Conservation (phyloP, 371 early-diverging fungal species). For the Amoeboaphelidium occidentale region DNA sequence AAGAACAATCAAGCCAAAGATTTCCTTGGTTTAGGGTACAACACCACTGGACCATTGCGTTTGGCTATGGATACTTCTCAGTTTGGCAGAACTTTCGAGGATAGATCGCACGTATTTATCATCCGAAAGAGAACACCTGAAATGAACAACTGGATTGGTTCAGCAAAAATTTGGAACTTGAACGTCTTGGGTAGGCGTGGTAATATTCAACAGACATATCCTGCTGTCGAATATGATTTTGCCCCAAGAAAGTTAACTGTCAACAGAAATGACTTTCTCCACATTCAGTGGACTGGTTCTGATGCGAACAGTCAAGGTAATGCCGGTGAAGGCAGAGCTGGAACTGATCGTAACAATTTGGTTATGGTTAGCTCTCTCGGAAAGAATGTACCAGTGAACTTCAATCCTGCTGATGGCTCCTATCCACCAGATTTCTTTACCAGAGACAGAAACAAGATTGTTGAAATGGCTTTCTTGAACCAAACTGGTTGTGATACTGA, state of each 20-base stretch:
- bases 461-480: constrained; percentile 9
- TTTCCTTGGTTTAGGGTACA: constrained; percentile 9
- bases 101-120: constrained; percentile 13
- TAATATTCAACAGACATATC: constrained; percentile 13
- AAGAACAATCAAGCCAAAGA: constrained; percentile 9
- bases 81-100: constrained; percentile 12
- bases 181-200: constrained; percentile 15
- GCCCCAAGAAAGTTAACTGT: constrained; percentile 8
- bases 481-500: constrained; percentile 4
- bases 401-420: constrained; percentile 6
- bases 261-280: constrained; percentile 9
- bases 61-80: constrained; percentile 15
- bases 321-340: constrained; percentile 11
- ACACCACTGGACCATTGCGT: constrained; percentile 9
- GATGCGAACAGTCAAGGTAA: constrained; percentile 12
- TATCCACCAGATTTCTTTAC: constrained; percentile 7
- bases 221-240: constrained; percentile 15
- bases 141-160: constrained; percentile 4
- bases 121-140: constrained; percentile 8
- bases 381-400: constrained; percentile 2
- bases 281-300: constrained; percentile 16
- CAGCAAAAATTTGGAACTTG: constrained; percentile 8
- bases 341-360: constrained; percentile 6
- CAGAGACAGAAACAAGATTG: constrained; percentile 5
- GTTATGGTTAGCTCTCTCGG: not conserved